Percentiles rank a stretch among this genome's conserved stretches.
Evolutionary conservation across 352 stramenopile species (phyloP).

Genomic region (Aphanomyces euteiches): DNA sequence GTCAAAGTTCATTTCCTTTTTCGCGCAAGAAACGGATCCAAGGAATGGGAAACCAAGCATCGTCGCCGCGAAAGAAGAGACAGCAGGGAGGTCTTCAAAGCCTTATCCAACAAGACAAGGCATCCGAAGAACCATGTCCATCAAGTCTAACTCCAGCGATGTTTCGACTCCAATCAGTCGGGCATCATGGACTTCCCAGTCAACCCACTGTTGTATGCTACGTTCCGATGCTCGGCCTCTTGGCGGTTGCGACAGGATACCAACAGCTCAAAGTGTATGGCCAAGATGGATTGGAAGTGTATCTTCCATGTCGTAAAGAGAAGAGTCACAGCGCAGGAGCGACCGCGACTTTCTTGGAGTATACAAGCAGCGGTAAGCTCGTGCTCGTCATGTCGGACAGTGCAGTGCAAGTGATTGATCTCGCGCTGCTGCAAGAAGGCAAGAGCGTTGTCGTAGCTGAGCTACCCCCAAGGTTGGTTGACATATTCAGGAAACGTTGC

Average conservation of each 20-base stretch:
- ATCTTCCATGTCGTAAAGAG: conserved; percentile 37
- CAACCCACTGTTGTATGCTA: conserved; percentile 59
- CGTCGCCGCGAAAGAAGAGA: conserved; percentile 17
- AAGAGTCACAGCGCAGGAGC: conserved; percentile 31
- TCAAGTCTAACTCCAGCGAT: conserved; percentile 37
- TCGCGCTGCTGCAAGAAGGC: conserved; percentile 33
- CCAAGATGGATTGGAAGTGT: conserved; percentile 51
- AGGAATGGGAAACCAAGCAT: conserved; percentile 15
- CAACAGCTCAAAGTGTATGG: conserved; percentile 69
- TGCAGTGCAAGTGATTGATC: conserved; percentile 30
- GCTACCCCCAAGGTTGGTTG: conserved; percentile 3
- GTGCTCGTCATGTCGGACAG: conserved; percentile 49
- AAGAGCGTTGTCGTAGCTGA: conserved; percentile 3
- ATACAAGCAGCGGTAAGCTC: conserved; percentile 61
- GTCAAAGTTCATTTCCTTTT: background rate
- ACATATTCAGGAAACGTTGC: background rate
- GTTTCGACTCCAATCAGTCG: conserved; percentile 48
- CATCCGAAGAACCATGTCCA: background rate
- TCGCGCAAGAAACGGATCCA: conserved; percentile 14
- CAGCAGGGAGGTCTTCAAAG: background rate
- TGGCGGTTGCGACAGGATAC: conserved; percentile 62
- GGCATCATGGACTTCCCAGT: conserved; percentile 65
- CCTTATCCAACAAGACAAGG: background rate
- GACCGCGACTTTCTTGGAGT: conserved; percentile 45
- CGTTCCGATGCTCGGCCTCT: conserved; percentile 55